phyloP scores from a whole-genome alignment of 2,329 filamentous ascomycete species.

The Aspergillus sp. region DNA sequence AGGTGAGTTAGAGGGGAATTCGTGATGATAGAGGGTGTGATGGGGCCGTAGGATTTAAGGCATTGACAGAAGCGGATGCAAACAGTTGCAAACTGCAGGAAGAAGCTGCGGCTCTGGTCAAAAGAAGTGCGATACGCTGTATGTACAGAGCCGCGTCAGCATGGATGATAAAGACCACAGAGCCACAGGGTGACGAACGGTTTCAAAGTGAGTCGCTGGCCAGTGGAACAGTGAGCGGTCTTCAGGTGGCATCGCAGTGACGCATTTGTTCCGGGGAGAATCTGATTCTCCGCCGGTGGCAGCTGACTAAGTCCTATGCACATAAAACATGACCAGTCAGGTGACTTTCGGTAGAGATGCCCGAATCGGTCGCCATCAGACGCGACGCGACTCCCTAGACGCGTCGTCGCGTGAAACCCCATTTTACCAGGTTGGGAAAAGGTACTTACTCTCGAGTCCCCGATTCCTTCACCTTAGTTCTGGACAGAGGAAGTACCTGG shows the following conservation, averaged over 20 bases:
- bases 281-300: constrained; percentile 5
- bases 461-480: neutral
- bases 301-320: neutral
- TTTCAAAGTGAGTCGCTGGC: neutral
- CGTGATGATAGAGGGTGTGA: neutral
- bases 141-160: neutral
- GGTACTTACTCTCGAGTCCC: neutral
- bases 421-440: constrained; percentile 20
- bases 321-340: neutral
- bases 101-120: constrained; percentile 3
- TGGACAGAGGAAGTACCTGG: neutral
- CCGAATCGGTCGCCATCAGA: neutral
- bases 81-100: constrained; percentile 29
- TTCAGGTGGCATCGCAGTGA: constrained; percentile 8
- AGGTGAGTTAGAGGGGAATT: neutral
- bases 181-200: too few species aligned
- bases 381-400: constrained; percentile 2
- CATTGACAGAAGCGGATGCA: constrained; percentile 19
- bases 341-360: neutral
- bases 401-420: constrained; percentile 1
- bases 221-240: neutral
- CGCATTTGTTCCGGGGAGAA: constrained; percentile 12
- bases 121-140: neutral
- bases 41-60: constrained; percentile 6
- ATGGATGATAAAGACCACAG: neutral